phyloP scores from a whole-genome alignment of 805 yeast species.

The Candida chilensis region DNA sequence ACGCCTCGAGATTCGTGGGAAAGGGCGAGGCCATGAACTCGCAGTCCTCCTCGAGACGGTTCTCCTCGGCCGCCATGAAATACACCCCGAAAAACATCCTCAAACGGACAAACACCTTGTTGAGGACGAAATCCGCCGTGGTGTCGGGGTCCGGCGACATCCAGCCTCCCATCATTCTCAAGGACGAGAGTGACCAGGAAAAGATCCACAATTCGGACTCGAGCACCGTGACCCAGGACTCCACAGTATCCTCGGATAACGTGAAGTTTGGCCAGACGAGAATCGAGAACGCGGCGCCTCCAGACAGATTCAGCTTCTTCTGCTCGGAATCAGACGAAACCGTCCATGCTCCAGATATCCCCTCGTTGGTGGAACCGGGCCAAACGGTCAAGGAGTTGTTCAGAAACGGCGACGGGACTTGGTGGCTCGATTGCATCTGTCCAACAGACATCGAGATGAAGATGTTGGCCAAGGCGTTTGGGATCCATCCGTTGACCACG shows the following conservation, averaged over 20 bases:
- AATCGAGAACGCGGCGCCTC: slow-evolving; percentile 27
- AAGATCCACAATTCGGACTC: slow-evolving; percentile 11
- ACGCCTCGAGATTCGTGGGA: slow-evolving; percentile 5
- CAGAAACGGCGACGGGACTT: slow-evolving; percentile 62
- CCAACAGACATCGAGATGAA: slow-evolving; percentile 98
- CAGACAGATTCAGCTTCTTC: slow-evolving; percentile 80
- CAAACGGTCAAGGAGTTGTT: slow-evolving; percentile 63
- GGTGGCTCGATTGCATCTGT: slow-evolving; percentile 94
- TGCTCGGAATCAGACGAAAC: slow-evolving; percentile 80
- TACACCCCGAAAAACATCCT: slow-evolving; percentile 46
- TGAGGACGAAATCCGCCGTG: slow-evolving; percentile 1
- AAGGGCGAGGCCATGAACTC: slow-evolving; percentile 11
- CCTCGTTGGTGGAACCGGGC: slow-evolving; percentile 61
- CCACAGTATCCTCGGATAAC: slow-evolving; percentile 14
- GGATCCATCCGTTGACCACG: slow-evolving; percentile 92
- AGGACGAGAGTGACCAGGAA: slow-evolving; percentile 1
- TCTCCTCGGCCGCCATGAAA: slow-evolving; percentile 45
- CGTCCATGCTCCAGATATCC: slow-evolving; percentile 80
- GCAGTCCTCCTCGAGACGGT: slow-evolving; percentile 23
- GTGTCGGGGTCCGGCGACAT: slow-evolving; percentile 1
- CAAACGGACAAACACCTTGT: slow-evolving; percentile 1
- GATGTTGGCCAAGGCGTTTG: slow-evolving; percentile 80
- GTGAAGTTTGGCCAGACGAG: slow-evolving; percentile 30
- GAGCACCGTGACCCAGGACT: slow-evolving; percentile 11
- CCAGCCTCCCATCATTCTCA: slow-evolving; percentile 1